Conservation (phyloP, 2,329 filamentous ascomycete genomes). For the Ascochyta koolunga region DNA sequence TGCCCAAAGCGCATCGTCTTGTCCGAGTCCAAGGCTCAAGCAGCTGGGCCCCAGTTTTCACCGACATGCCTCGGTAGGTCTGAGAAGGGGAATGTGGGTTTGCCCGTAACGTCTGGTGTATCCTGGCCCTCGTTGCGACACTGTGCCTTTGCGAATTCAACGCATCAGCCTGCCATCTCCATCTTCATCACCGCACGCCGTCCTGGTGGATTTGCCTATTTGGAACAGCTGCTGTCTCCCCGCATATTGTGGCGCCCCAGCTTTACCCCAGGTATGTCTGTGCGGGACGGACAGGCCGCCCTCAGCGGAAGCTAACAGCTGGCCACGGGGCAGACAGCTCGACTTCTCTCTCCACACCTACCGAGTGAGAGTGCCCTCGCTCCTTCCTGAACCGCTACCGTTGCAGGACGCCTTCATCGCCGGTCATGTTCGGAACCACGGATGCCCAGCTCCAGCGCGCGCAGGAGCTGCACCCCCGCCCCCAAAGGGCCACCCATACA, state of each 20-base stretch:
- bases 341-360: background rate
- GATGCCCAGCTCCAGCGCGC: slow-evolving; percentile 42
- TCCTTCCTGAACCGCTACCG: background rate
- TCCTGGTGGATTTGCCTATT: background rate
- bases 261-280: slow-evolving; percentile 11
- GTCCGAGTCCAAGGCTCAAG: slow-evolving; percentile 10
- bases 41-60: slow-evolving; percentile 6
- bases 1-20: slow-evolving; percentile 6
- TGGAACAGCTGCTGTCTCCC: background rate
- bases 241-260: slow-evolving; percentile 7
- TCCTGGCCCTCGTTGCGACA: slow-evolving; percentile 5
- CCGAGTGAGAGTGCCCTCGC: background rate
- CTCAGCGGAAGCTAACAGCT: slow-evolving; percentile 6
- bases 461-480: slow-evolving; percentile 65
- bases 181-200: background rate
- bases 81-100: slow-evolving; percentile 14
- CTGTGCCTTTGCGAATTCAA: slow-evolving; percentile 2
- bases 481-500: slow-evolving; percentile 77
- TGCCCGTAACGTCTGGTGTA: slow-evolving; percentile 4
- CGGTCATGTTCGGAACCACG: slow-evolving; percentile 38
- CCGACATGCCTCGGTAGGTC: slow-evolving; percentile 12
- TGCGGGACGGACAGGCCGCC: slow-evolving; percentile 8
- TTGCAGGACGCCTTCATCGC: background rate
- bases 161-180: background rate
- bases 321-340: background rate